Evolutionary conservation across 1,284 basidiomycete species (phyloP), one percentile per base, ranked within the genome.

Genomic region (Mycena citricolor): DNA sequence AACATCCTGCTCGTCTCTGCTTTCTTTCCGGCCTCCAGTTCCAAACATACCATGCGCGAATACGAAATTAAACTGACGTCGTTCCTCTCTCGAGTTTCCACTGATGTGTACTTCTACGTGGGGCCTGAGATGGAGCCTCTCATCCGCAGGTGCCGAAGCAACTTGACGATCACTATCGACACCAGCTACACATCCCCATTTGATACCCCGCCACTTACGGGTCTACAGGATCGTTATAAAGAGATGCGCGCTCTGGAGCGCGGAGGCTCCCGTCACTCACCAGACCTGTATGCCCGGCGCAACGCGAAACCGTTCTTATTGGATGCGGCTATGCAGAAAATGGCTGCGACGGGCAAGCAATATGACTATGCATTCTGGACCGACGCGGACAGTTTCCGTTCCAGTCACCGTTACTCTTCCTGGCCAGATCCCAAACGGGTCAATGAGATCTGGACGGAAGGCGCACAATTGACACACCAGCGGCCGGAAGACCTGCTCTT

Each of bases 361-460:
- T 77, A 73, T 43, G 68, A 73, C 17, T 77, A 73, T 54, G 72
- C 66, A 1, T 79, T 79, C 46, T 79, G 76, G 77, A 67, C 61
- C 20, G 76, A 79, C 50, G 74, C 75, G 5, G 74, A 71, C 3
- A 71, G 72, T 44, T 75, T 79, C 54, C 57, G 74, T n/a, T 43
- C 54, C 10, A 47, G 59, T 2, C 73, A 77, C 57, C 39, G 45
- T n/a, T 78, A 70, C 50, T 47, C 39, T 2, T 40, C 23, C 10
- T 79, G 77, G 77, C 77, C 77, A 2, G 66, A 71, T 49, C 55
- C 61, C 5, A 44, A 32, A 12, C 60, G 71, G 16, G 63, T 77
- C 1, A 55, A 67, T 13, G 57, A 68, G 28, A 54, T 76, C 1
- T 76, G 68, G 64, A 45, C 63, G 21, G 57, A 66, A 24, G 70